Percentiles rank a stretch among this genome's conserved stretches.
phyloP scores from a whole-genome alignment of 495 filamentous ascomycete species.

The Corynascus novoguineensis region DNA sequence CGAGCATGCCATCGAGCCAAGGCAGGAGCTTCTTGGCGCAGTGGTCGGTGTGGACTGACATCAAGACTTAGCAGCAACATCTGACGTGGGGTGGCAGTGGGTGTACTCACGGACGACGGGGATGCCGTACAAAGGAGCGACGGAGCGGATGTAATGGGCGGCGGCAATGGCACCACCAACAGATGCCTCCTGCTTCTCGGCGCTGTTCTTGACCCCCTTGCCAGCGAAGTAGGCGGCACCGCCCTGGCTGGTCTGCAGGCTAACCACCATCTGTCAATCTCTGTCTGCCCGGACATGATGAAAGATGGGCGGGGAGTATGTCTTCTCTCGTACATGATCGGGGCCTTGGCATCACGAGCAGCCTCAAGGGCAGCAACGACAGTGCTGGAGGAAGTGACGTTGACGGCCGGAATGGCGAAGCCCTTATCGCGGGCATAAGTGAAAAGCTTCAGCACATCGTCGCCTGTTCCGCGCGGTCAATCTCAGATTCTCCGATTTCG shows the following conservation, averaged over 20 bases:
- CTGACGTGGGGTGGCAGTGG: not conserved
- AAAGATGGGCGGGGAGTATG: not conserved
- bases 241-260: slow-evolving; percentile 80
- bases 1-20: slow-evolving; percentile 91
- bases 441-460: slow-evolving; percentile 76
- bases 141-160: slow-evolving; percentile 85
- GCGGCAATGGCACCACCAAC: slow-evolving; percentile 82
- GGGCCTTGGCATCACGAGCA: slow-evolving; percentile 78
- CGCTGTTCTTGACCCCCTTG: slow-evolving; percentile 80
- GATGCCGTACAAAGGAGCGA: slow-evolving; percentile 83
- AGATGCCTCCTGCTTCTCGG: slow-evolving; percentile 70
- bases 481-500: slow-evolving; percentile 8
- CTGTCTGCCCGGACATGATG: not conserved
- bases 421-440: slow-evolving; percentile 75
- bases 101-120: slow-evolving; percentile 83
- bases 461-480: slow-evolving; percentile 9
- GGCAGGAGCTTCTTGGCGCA: slow-evolving; percentile 89
- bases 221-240: slow-evolving; percentile 92
- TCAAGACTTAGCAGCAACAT: not conserved
- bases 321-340: slow-evolving; percentile 54
- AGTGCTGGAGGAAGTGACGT: slow-evolving; percentile 89
- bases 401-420: slow-evolving; percentile 80
- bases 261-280: slow-evolving; percentile 8
- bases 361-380: slow-evolving; percentile 87
- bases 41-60: slow-evolving; percentile 53